These are phyloP conservation scores for Kregervanrija delftensis DNA, from an alignment of 805 yeast genomes.

Conservation along the genomic window DNA sequence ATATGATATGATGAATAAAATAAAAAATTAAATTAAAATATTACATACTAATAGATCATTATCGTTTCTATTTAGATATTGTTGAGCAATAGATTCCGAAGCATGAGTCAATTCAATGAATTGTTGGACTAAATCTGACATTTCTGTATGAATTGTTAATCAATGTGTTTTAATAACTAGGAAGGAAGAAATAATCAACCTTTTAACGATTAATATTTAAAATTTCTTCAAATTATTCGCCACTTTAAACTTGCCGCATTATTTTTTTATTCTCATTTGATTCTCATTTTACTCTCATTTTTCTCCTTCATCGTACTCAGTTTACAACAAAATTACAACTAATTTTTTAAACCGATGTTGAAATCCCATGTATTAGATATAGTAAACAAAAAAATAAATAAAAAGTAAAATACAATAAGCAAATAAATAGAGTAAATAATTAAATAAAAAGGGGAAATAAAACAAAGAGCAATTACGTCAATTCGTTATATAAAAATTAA, in stretches of 20 bases:
- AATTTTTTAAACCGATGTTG: conserved; percentile 38
- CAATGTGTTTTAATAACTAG: too few species aligned
- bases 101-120: conserved; percentile 16
- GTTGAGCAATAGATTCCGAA: conserved; percentile 31
- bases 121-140: conserved; percentile 10
- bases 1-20: neutral
- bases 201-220: too few species aligned
- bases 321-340: too few species aligned
- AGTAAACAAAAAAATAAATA: conserved; percentile 10
- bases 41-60: conserved; percentile 15
- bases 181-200: too few species aligned
- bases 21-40: neutral
- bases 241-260: neutral
- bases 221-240: neutral
- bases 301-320: too few species aligned
- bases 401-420: conserved; percentile 7
- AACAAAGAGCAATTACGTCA: conserved; percentile 3
- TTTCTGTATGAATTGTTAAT: neutral
- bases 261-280: too few species aligned
- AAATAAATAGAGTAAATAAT: conserved; percentile 10
- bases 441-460: neutral
- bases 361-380: conserved; percentile 33
- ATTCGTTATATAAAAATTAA: neutral
- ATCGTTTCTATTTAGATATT: conserved; percentile 28
- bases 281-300: too few species aligned